A percentile compares a stretch with the other conserved stretches of the same genome.
Conservation (phyloP, 2,329 filamentous ascomycete species). For the Talaromyces sp. region DNA sequence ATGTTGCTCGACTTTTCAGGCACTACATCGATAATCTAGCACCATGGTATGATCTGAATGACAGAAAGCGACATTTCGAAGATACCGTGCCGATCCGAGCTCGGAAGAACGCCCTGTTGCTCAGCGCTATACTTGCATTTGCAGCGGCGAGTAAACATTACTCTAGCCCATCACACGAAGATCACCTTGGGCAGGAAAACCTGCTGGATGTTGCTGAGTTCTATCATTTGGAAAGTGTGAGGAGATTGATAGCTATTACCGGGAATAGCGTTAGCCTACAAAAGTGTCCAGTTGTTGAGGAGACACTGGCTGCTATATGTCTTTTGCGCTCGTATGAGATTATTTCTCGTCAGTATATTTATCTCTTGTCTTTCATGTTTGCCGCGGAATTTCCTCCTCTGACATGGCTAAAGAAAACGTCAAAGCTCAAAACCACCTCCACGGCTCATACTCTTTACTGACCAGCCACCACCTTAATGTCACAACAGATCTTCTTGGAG, state of each 20-base stretch:
- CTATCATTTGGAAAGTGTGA: slow-evolving; percentile 44
- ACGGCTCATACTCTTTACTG: slow-evolving; percentile 48
- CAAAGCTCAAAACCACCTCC: slow-evolving; percentile 46
- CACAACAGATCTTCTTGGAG: slow-evolving; percentile 32
- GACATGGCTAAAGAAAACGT: slow-evolving; percentile 29
- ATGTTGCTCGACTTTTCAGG: slow-evolving; percentile 30
- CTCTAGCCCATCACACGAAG: slow-evolving; percentile 21
- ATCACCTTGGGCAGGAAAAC: background rate
- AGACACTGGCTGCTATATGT: slow-evolving; percentile 48
- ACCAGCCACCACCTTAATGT: slow-evolving; percentile 27
- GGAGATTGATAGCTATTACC: slow-evolving; percentile 39
- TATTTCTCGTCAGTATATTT: slow-evolving; percentile 35
- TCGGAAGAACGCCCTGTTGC: slow-evolving; percentile 41
- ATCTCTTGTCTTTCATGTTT: background rate
- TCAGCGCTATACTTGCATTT: slow-evolving; percentile 47
- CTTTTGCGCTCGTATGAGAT: slow-evolving; percentile 51
- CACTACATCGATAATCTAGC: slow-evolving; percentile 41
- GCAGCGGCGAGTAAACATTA: slow-evolving; percentile 42
- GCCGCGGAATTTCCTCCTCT: background rate
- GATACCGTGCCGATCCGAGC: slow-evolving; percentile 37
- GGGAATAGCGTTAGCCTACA: slow-evolving; percentile 28
- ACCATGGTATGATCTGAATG: slow-evolving; percentile 50
- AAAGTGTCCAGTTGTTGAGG: slow-evolving; percentile 22
- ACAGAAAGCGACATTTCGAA: slow-evolving; percentile 36
- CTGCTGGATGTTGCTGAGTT: slow-evolving; percentile 31